Evolutionary conservation across 106 monocot species (phyloP).

Genomic region (Acorus gramineus): DNA sequence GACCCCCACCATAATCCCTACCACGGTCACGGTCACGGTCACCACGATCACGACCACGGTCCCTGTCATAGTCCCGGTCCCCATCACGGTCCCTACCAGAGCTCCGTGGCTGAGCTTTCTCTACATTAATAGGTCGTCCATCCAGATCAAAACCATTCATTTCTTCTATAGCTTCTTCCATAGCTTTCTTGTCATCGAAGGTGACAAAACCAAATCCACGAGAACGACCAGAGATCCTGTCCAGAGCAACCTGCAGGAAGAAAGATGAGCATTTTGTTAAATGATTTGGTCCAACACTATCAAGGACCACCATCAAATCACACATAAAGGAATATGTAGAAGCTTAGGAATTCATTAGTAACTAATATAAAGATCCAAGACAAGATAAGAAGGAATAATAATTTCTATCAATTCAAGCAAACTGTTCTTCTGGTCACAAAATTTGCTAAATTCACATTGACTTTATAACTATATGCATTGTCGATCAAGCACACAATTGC

Average conservation of each 20-base stretch:
- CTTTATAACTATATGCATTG: too few species aligned
- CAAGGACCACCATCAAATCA: too few species aligned
- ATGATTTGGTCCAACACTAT: too few species aligned
- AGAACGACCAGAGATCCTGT: slow-evolving; percentile 76
- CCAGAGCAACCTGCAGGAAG: slow-evolving; percentile 51
- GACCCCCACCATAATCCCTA: slow-evolving; percentile 31
- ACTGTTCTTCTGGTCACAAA: too few species aligned
- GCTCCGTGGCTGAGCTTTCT: slow-evolving; percentile 89
- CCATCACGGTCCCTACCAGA: slow-evolving; percentile 47
- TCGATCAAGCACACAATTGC: too few species aligned
- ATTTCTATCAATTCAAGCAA: too few species aligned
- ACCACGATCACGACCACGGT: slow-evolving; percentile 19
- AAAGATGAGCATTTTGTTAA: background rate
- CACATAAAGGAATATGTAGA: too few species aligned
- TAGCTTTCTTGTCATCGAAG: slow-evolving; percentile 68
- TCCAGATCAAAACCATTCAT: slow-evolving; percentile 96
- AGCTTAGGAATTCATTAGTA: too few species aligned
- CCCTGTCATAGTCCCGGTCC: slow-evolving; percentile 53
- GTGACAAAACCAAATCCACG: slow-evolving; percentile 95
- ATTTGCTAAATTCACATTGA: too few species aligned
- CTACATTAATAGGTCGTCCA: slow-evolving; percentile 85
- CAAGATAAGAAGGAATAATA: too few species aligned
- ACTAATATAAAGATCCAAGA: too few species aligned
- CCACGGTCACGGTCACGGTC: slow-evolving; percentile 5
- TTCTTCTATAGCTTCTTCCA: slow-evolving; percentile 93